Conservation (phyloP, 2,329 filamentous ascomycete species). For the Acrocalymma vagum region DNA sequence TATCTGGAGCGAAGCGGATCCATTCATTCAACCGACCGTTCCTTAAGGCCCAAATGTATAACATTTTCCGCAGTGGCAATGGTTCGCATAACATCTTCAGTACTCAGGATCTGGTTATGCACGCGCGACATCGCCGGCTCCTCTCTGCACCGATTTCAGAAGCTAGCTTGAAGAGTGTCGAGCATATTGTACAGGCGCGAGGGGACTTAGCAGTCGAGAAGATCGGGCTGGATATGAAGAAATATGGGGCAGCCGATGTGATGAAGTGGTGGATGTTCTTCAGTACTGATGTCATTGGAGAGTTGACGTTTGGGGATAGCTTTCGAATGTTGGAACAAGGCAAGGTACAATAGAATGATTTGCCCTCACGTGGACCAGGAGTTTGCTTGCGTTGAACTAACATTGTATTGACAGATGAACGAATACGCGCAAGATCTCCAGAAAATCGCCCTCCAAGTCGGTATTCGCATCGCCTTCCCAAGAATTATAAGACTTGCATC, state of each 20-base stretch:
- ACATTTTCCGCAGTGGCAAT: not conserved
- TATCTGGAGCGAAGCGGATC: slow-evolving; percentile 12
- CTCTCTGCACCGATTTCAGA: slow-evolving; percentile 12
- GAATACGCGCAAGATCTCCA: slow-evolving; percentile 16
- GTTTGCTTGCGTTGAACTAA: not conserved
- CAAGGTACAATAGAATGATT: slow-evolving; percentile 45
- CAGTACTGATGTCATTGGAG: slow-evolving; percentile 63
- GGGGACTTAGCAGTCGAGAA: slow-evolving; percentile 51
- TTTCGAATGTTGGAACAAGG: slow-evolving; percentile 62
- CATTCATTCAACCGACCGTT: slow-evolving; percentile 12
- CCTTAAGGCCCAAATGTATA: slow-evolving; percentile 10
- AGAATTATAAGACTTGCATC: not conserved
- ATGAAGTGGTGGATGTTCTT: slow-evolving; percentile 65
- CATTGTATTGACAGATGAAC: slow-evolving; percentile 13
- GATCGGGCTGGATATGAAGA: slow-evolving; percentile 57
- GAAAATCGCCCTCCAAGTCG: not conserved
- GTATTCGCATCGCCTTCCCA: slow-evolving; percentile 7
- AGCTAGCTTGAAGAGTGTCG: slow-evolving; percentile 17
- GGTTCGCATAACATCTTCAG: slow-evolving; percentile 4
- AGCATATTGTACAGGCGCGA: slow-evolving; percentile 46
- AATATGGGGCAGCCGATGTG: slow-evolving; percentile 52
- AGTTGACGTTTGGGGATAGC: slow-evolving; percentile 65
- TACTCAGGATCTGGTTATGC: slow-evolving; percentile 1
- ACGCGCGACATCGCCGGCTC: slow-evolving; percentile 12
- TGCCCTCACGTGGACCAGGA: not conserved